These are phyloP conservation scores for Beverwykella pulmonaria DNA, from an alignment of 495 filamentous ascomycete genomes.

Conservation along the genomic window DNA sequence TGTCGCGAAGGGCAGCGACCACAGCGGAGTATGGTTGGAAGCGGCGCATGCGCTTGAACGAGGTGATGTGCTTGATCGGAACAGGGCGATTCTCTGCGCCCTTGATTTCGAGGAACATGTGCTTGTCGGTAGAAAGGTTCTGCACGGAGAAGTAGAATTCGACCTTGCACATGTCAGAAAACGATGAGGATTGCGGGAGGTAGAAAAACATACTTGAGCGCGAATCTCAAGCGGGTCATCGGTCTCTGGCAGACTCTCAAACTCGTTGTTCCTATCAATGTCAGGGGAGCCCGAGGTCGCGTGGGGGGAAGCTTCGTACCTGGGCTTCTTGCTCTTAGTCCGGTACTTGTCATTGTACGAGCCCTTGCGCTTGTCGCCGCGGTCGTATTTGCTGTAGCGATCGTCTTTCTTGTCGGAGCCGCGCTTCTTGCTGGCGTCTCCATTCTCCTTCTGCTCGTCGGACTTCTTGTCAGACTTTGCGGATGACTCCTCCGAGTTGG, in stretches of 20 bases:
- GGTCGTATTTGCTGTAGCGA: neutral
- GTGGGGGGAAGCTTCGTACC: neutral
- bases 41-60: slow-evolving; percentile 89
- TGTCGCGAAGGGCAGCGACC: slow-evolving; percentile 76
- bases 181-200: slow-evolving; percentile 13
- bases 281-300: slow-evolving; percentile 2
- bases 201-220: slow-evolving; percentile 62
- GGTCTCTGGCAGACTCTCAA: slow-evolving; percentile 61
- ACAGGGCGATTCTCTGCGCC: slow-evolving; percentile 80
- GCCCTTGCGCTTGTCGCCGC: slow-evolving; percentile 5
- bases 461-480: slow-evolving; percentile 8
- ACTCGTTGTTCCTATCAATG: slow-evolving; percentile 46
- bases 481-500: no score
- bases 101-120: slow-evolving; percentile 73
- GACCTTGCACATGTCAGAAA: slow-evolving; percentile 59
- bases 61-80: slow-evolving; percentile 70
- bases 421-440: slow-evolving; percentile 14
- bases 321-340: neutral
- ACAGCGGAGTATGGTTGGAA: slow-evolving; percentile 84
- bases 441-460: slow-evolving; percentile 4
- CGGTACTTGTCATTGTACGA: neutral
- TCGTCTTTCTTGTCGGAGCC: slow-evolving; percentile 11
- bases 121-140: slow-evolving; percentile 86
- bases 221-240: slow-evolving; percentile 77
- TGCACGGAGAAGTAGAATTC: slow-evolving; percentile 97